These are phyloP conservation scores for Yamadazyma triangularis DNA, from an alignment of 1,139 yeast species.

Conservation along the genomic window DNA sequence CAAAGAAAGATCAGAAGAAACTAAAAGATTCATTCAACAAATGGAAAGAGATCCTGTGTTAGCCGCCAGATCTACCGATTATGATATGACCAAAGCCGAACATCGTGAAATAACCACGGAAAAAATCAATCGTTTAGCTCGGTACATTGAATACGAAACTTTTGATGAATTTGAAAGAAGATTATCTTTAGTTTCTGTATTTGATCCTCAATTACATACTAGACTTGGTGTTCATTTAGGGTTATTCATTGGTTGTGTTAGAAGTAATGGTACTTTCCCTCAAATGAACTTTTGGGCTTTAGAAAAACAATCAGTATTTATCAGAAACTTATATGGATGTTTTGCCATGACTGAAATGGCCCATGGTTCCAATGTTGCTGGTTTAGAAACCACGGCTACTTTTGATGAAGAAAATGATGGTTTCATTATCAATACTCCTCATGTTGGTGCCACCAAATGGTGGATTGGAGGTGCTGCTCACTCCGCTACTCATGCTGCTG, in stretches of 20 bases:
- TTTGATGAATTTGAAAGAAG: conserved; percentile 38
- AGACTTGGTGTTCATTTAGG: conserved; percentile 51
- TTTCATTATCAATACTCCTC: conserved; percentile 80
- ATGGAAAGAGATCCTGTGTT: conserved; percentile 49
- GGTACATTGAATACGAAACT: conserved; percentile 43
- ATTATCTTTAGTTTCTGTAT: conserved; percentile 37
- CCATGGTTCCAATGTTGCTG: conserved; percentile 93
- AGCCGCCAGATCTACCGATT: conserved; percentile 32
- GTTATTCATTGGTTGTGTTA: conserved; percentile 41
- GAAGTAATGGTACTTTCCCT: conserved; percentile 48
- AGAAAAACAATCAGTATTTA: conserved; percentile 62
- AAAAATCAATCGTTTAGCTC: conserved; percentile 41
- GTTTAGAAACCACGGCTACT: conserved; percentile 83
- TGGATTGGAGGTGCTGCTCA: conserved; percentile 99
- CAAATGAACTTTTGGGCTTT: conserved; percentile 72
- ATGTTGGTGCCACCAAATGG: conserved; percentile 91
- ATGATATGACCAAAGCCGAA: conserved; percentile 37
- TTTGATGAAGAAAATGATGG: conserved; percentile 63
- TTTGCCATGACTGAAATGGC: conserved; percentile 94
- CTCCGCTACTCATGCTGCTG: conserved; percentile 79
- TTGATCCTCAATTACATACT: conserved; percentile 50
- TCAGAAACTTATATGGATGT: conserved; percentile 78
- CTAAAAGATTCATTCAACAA: conserved; percentile 36
- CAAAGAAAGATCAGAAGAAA: conserved; percentile 27
- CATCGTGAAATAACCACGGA: conserved; percentile 41